phyloP scores from a whole-genome alignment of 441 rosid species.

The Syzygium syzygioides region DNA sequence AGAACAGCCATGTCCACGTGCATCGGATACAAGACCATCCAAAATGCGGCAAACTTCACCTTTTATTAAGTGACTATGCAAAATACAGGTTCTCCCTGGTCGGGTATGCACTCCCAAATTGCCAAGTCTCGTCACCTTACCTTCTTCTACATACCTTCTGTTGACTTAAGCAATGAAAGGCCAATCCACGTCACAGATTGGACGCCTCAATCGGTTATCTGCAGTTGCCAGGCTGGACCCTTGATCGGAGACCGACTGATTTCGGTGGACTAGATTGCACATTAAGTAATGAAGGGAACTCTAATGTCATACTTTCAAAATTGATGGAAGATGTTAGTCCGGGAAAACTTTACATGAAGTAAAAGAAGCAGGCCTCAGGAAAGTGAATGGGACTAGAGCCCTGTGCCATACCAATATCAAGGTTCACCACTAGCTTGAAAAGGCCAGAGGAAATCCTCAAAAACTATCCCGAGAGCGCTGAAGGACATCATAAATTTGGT shows the following conservation, averaged over 20 bases:
- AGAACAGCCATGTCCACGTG: neutral
- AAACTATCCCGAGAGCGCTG: neutral
- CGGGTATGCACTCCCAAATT: neutral
- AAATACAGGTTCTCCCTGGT: neutral
- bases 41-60: neutral
- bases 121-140: neutral
- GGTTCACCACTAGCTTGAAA: neutral
- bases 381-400: neutral
- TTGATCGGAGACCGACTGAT: neutral
- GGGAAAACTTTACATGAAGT: no score
- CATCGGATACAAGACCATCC: neutral
- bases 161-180: neutral
- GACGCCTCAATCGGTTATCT: neutral
- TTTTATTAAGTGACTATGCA: no score
- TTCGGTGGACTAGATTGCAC: neutral
- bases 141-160: neutral
- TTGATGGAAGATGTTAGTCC: neutral
- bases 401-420: neutral
- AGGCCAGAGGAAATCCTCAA: neutral
- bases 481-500: neutral
- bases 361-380: neutral
- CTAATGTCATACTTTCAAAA: neutral
- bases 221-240: neutral
- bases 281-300: neutral
- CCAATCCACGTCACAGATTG: neutral